Conservation (phyloP, 768 basidiomycete genomes). For the Mycena polygramma region DNA sequence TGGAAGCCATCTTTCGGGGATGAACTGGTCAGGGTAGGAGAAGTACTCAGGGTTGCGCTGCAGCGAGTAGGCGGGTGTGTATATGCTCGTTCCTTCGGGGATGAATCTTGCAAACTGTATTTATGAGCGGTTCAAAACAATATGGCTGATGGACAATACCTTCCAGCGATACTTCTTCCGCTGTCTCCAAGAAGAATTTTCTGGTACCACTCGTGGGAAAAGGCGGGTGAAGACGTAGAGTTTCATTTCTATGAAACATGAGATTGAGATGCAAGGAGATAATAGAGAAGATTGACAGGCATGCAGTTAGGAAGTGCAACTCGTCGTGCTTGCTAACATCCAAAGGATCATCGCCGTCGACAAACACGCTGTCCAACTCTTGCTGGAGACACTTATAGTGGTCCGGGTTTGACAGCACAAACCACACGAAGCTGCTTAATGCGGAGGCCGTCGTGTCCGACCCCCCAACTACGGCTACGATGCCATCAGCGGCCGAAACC, state of each 20-base stretch:
- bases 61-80: conserved; percentile 58
- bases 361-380: conserved; percentile 48
- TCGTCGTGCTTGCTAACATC: conserved; percentile 44
- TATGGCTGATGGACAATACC: background rate
- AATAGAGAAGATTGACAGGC: conserved; percentile 46
- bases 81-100: conserved; percentile 59
- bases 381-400: conserved; percentile 48
- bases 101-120: conserved; percentile 51
- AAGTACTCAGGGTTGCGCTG: conserved; percentile 66
- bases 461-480: conserved; percentile 53
- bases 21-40: conserved; percentile 58
- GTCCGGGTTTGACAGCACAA: conserved; percentile 48
- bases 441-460: conserved; percentile 56
- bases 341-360: conserved; percentile 42
- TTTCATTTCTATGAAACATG: conserved; percentile 56
- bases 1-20: conserved; percentile 56
- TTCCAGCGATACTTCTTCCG: conserved; percentile 10
- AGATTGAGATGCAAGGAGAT: background rate
- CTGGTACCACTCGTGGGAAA: conserved; percentile 57
- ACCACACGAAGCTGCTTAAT: conserved; percentile 50
- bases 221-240: conserved; percentile 62
- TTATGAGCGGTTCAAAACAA: background rate
- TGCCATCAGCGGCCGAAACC: conserved; percentile 54
- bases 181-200: conserved; percentile 32
- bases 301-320: conserved; percentile 51